Base-by-base conservation (phyloP, 352 stramenopile species). In the Pythium aquatile region DNA sequence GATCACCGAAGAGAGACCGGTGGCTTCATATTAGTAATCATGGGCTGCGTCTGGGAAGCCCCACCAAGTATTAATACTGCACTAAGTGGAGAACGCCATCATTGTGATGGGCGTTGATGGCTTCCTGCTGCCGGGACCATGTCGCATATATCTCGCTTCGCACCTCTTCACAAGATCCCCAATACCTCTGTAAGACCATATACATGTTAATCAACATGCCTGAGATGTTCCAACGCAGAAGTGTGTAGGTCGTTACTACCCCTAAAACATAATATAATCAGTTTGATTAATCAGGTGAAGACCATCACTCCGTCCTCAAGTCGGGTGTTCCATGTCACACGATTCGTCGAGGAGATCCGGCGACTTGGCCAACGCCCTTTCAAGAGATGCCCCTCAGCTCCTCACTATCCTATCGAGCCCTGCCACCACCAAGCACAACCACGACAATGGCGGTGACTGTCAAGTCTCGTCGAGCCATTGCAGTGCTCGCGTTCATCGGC, bases 381-480 rank as follows among this genome's bases (percentile, higher is more conserved):
- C 39, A 40, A 3, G 35, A 14, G 16, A 5, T 2, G 13, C 37
- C n/a, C n/a, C n/a, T n/a, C n/a, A n/a, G n/a, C n/a, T n/a, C n/a
- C n/a, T n/a, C n/a, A n/a, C n/a, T n/a, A n/a, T n/a, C n/a, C n/a
- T n/a, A n/a, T n/a, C n/a, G n/a, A n/a, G n/a, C n/a, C n/a, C n/a
- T n/a, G n/a, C n/a, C n/a, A n/a, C n/a, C n/a, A n/a, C n/a, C n/a
- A n/a, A n/a, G n/a, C n/a, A n/a, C n/a, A 42, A 2, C 7, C 37
- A 14, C 37, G 13, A 14, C 9, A 2, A 24, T 47, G 39, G 39
- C 1, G 39, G 3, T 47, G 13, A 47, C 11, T 5, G 5, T 20
- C 39, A 47, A 47, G 39, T 39, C 57, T 9, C 42, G 57, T 33
- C 57, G 57, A 3, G 16, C 47, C 14, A 24, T 47, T 13, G 57